A percentile compares a stretch with the other conserved stretches of the same genome.
Conservation (phyloP, 2,329 filamentous ascomycete genomes). For the Trichophyton mentagrophytes region DNA sequence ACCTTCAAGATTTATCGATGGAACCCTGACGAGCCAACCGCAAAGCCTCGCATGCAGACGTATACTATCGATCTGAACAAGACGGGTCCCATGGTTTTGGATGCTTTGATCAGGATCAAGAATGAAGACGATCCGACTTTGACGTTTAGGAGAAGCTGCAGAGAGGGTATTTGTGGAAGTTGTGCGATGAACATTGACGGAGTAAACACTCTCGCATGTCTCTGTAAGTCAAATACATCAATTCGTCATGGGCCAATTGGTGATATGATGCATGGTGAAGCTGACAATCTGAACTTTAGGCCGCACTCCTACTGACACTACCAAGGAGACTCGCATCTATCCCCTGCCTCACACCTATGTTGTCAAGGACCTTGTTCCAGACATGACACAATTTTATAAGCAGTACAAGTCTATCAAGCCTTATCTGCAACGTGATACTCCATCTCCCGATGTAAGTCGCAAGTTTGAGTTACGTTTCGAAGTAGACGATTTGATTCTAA, state of each 20-base stretch:
- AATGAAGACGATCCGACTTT: conserved; percentile 95
- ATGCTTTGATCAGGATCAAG: conserved; percentile 96
- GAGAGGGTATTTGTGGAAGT: conserved; percentile 96
- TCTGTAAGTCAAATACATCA: conserved; percentile 50
- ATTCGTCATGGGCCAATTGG: not conserved
- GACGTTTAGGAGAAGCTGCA: conserved; percentile 89
- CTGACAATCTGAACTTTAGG: conserved; percentile 40
- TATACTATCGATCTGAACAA: conserved; percentile 96
- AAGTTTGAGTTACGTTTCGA: not conserved
- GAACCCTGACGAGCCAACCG: conserved; percentile 83
- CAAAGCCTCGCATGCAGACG: conserved; percentile 90
- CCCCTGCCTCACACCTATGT: conserved; percentile 97
- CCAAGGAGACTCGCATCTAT: conserved; percentile 83
- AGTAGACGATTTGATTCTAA: not conserved
- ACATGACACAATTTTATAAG: conserved; percentile 98
- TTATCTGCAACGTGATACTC: conserved; percentile 83
- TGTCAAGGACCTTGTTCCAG: conserved; percentile 96
- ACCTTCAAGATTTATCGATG: conserved; percentile 98
- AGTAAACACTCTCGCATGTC: conserved; percentile 90
- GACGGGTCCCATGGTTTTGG: conserved; percentile 96
- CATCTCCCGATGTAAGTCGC: conserved; percentile 61
- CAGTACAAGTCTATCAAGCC: conserved; percentile 99
- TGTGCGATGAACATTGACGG: conserved; percentile 99
- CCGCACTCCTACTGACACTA: conserved; percentile 77
- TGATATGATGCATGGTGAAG: not conserved